These are phyloP conservation scores for Trypanosoma melophagium DNA, from an alignment of 208 protist genomes.

Conservation along the genomic window DNA sequence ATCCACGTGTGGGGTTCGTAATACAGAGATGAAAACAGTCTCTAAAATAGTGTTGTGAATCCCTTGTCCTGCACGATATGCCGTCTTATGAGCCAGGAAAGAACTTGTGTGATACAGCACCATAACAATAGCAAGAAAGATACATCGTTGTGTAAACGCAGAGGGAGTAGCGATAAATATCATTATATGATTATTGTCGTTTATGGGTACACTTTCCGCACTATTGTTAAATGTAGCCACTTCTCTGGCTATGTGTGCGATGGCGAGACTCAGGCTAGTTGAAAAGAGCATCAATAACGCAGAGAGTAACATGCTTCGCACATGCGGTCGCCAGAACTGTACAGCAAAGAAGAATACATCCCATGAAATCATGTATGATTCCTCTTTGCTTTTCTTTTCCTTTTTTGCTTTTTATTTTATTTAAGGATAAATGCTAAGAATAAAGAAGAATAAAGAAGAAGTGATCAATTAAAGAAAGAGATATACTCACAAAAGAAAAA, in stretches of 20 bases:
- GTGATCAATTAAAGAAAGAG: neutral
- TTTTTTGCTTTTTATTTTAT: neutral
- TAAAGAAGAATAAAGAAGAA: slow-evolving; percentile 9
- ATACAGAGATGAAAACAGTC: slow-evolving; percentile 35
- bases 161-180: slow-evolving; percentile 22
- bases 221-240: slow-evolving; percentile 39
- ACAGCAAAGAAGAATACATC: slow-evolving; percentile 42
- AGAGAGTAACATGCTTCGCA: slow-evolving; percentile 34
- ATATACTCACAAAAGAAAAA: too few species aligned
- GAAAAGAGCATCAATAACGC: slow-evolving; percentile 41
- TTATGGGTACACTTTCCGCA: neutral
- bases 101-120: slow-evolving; percentile 50
- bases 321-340: slow-evolving; percentile 39
- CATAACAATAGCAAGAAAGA: slow-evolving; percentile 40
- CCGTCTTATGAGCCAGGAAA: slow-evolving; percentile 45
- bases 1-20: slow-evolving; percentile 41
- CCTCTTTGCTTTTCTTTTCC: neutral
- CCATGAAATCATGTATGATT: neutral
- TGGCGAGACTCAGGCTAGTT: slow-evolving; percentile 36
- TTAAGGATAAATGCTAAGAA: neutral
- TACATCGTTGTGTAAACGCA: slow-evolving; percentile 41
- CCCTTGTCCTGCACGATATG: slow-evolving; percentile 43
- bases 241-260: slow-evolving; percentile 52
- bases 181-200: too few species aligned
- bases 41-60: slow-evolving; percentile 40